Base-by-base conservation (phyloP, 2,329 filamentous ascomycete species). In the Fusarium liriodendri region DNA sequence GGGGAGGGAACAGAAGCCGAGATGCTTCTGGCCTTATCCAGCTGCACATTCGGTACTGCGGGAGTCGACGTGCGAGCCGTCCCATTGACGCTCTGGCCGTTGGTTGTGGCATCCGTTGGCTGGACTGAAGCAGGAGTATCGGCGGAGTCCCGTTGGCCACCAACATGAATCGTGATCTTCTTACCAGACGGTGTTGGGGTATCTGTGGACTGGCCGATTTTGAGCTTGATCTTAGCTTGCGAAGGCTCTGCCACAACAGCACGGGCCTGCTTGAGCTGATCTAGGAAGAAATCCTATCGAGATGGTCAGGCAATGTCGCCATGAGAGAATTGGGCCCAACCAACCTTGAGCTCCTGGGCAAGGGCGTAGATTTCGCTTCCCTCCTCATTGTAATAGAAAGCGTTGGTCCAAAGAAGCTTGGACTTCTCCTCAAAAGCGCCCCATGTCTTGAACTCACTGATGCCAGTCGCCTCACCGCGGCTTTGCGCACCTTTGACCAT, bases 371-470 rank as follows among this genome's bases (percentile, higher is more conserved):
- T 95, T 18, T 95, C 93, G 78, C 95, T 98, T 5, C 93, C 94
- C 79, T 98, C 95, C 81, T 98, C 94, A 76, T 98, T 98, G 85
- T 96, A 98, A 68, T 92, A 92, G 78, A 91, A 93, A 0, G 95
- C 95, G 82, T 98, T 98, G 58, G 88, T 89, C 95, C 95, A 98
- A 50, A 98, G 91, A 62, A 94, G 88, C 77, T 91, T 93, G 14
- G 94, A 88, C 78, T 94, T 93, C 63, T 95, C 91, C 80, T 95
- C 94, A 74, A 98, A 94, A 1, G 91, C 88, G 66, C 91, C 88
- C 95, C 95, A 98, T 60, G 86, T 93, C 81, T 94, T 95, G 83
- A 95, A 94, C 57, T 95, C 91, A 58, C 87, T 91, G 6, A 87
- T 78, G 2, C 89, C 89, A 0, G 92, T 92, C 8, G 90, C 87